A percentile compares a stretch with the other conserved stretches of the same genome.
These are phyloP conservation scores for Pulicaria dysenterica DNA, from an alignment of 129 eudicot genomes.

Conservation along the genomic window DNA sequence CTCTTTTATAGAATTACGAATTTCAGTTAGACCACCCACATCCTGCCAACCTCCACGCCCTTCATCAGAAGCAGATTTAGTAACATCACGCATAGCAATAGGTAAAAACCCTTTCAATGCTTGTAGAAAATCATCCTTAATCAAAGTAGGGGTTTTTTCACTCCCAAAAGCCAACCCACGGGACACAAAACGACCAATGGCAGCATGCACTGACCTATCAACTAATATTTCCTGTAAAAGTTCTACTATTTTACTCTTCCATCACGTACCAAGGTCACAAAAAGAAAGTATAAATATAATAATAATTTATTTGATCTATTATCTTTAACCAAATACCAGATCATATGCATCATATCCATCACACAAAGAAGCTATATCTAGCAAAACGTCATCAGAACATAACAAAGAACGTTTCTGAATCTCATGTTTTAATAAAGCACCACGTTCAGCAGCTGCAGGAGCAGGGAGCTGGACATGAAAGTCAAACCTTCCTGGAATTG, in stretches of 20 bases:
- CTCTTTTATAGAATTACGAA: conserved; percentile 82
- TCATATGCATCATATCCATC: conserved; percentile 99
- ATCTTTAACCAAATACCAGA: conserved; percentile 53
- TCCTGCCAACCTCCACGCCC: conserved; percentile 94
- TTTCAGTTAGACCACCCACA: conserved; percentile 92
- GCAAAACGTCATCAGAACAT: conserved; percentile 71
- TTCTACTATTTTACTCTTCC: not conserved
- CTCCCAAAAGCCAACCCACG: conserved; percentile 41
- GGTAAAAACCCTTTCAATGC: conserved; percentile 91
- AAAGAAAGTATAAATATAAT: not conserved
- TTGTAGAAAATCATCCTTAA: conserved; percentile 70
- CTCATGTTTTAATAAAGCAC: conserved; percentile 78
- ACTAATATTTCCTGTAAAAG: conserved; percentile 73
- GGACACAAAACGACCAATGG: conserved; percentile 65
- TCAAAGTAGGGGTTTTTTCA: conserved; percentile 56
- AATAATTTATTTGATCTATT: too few relatives aligned
- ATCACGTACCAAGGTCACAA: not conserved
- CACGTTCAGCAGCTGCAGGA: conserved; percentile 93
- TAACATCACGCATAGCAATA: conserved; percentile 92
- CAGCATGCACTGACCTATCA: conserved; percentile 90
- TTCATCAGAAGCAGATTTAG: conserved; percentile 71
- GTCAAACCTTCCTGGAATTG: conserved; percentile 80
- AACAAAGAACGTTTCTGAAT: conserved; percentile 74
- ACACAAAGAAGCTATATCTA: conserved; percentile 82
- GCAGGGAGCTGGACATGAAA: conserved; percentile 92